A percentile compares a stretch with the other conserved stretches of the same genome.
phyloP scores from a whole-genome alignment of 495 filamentous ascomycete species.

The Arthonia radiata region DNA sequence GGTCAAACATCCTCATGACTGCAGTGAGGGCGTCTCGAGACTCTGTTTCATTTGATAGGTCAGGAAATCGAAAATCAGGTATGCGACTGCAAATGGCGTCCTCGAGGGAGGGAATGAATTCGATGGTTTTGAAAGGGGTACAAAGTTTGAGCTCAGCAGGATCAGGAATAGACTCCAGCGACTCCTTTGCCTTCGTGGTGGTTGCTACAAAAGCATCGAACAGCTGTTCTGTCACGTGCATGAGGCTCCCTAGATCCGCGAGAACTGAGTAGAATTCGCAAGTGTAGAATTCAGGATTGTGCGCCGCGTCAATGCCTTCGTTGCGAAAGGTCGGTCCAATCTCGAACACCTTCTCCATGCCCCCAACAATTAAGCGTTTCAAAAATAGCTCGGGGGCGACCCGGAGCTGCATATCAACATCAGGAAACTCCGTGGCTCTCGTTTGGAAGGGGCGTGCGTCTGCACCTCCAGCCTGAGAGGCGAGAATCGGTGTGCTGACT shows the following conservation, averaged over 20 bases:
- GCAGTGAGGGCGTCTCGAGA: slow-evolving; percentile 25
- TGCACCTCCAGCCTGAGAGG: slow-evolving; percentile 52
- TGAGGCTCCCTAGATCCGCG: slow-evolving; percentile 45
- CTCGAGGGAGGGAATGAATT: slow-evolving; percentile 67
- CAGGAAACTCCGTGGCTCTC: slow-evolving; percentile 39
- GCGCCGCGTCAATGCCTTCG: slow-evolving; percentile 73
- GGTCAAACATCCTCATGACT: slow-evolving; percentile 30
- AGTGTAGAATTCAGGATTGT: slow-evolving; percentile 91
- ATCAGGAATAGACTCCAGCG: slow-evolving; percentile 20
- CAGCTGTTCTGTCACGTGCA: slow-evolving; percentile 31
- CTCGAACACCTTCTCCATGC: slow-evolving; percentile 77
- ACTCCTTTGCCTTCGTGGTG: slow-evolving; percentile 20
- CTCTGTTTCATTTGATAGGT: slow-evolving; percentile 22
- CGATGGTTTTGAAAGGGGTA: slow-evolving; percentile 36
- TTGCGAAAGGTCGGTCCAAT: slow-evolving; percentile 86
- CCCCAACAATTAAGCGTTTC: slow-evolving; percentile 74
- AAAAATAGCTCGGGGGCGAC: slow-evolving; percentile 92
- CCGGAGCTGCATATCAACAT: slow-evolving; percentile 41
- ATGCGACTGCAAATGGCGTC: slow-evolving; percentile 15
- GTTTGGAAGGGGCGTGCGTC: slow-evolving; percentile 69
- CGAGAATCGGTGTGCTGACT: slow-evolving; percentile 73
- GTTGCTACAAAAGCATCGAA: slow-evolving; percentile 30
- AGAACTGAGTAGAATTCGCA: slow-evolving; percentile 92
- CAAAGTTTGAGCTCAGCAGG: slow-evolving; percentile 31
- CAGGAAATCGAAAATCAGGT: slow-evolving; percentile 24